Conservation (phyloP, 2,329 filamentous ascomycete species). For the Eutypella sp. region DNA sequence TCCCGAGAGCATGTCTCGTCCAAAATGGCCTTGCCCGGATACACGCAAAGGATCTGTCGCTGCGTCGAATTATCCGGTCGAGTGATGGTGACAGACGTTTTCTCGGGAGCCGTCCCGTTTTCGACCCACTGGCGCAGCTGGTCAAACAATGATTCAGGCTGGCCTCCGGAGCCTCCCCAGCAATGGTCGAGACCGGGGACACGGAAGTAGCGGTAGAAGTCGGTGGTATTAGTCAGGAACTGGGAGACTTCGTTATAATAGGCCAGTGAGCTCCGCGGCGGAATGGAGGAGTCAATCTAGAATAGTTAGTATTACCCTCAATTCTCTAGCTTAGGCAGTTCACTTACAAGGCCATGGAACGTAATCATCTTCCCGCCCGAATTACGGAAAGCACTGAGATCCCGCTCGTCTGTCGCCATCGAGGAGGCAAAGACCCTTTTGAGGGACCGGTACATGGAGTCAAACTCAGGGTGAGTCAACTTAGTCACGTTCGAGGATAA, state of each 20-base stretch:
- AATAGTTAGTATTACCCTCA: neutral
- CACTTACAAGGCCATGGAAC: conserved; percentile 38
- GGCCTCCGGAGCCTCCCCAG: conserved; percentile 9
- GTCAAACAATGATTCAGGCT: too few relatives aligned
- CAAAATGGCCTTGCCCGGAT: too few relatives aligned
- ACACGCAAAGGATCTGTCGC: too few relatives aligned
- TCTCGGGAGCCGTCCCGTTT: too few relatives aligned
- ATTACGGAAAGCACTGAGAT: conserved; percentile 13
- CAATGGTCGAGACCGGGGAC: conserved; percentile 15
- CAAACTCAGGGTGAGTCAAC: conserved; percentile 4
- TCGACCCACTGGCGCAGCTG: too few relatives aligned
- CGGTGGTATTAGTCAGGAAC: conserved; percentile 6
- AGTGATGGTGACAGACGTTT: too few relatives aligned
- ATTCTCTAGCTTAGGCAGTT: neutral
- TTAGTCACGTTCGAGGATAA: conserved; percentile 5
- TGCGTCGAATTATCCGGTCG: too few relatives aligned
- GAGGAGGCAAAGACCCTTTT: conserved; percentile 12
- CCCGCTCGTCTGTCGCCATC: conserved; percentile 9
- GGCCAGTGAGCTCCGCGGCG: conserved; percentile 9
- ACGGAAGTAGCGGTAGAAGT: conserved; percentile 14
- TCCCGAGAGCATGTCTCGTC: too few relatives aligned
- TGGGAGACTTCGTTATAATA: conserved; percentile 10
- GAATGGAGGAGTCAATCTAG: conserved; percentile 14
- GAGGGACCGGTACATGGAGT: conserved; percentile 9
- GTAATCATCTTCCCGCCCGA: conserved; percentile 20